Conservation (phyloP, 768 basidiomycete genomes). For the Psilocybe subaeruginosa region DNA sequence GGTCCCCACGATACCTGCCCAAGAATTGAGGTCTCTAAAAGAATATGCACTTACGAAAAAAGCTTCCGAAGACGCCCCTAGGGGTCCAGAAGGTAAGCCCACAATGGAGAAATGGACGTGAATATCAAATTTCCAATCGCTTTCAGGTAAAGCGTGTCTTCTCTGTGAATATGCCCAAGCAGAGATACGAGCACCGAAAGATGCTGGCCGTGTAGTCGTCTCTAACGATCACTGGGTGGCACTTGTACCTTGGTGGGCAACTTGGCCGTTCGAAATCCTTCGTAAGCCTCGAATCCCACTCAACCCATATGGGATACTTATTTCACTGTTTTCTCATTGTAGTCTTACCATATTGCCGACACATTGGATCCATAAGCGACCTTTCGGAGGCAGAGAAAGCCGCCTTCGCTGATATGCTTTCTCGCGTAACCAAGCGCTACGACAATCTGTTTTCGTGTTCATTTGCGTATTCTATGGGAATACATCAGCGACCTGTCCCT, state of each 20-base stretch:
- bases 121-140: background rate
- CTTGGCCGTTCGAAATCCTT: constrained; percentile 90
- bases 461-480: constrained; percentile 94
- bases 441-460: constrained; percentile 85
- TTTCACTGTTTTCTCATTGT: background rate
- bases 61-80: constrained; percentile 50
- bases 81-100: constrained; percentile 47
- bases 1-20: constrained; percentile 70
- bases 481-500: constrained; percentile 82
- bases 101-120: background rate
- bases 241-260: constrained; percentile 94
- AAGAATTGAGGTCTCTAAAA: constrained; percentile 62
- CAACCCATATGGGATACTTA: background rate
- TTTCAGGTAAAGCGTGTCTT: constrained; percentile 60
- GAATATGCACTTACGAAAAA: constrained; percentile 42
- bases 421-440: constrained; percentile 64
- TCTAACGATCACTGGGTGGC: constrained; percentile 80
- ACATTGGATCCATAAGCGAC: constrained; percentile 71
- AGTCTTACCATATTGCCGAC: constrained; percentile 81
- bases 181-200: constrained; percentile 48
- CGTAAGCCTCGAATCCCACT: constrained; percentile 39
- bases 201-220: constrained; percentile 64
- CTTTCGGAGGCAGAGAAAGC: constrained; percentile 62
- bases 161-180: constrained; percentile 80
- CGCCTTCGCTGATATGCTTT: constrained; percentile 71